Evolutionary conservation across 2,329 filamentous ascomycete species (phyloP), one percentile per base, ranked within the genome.

Genomic region (Lachnellula subtilissima): DNA sequence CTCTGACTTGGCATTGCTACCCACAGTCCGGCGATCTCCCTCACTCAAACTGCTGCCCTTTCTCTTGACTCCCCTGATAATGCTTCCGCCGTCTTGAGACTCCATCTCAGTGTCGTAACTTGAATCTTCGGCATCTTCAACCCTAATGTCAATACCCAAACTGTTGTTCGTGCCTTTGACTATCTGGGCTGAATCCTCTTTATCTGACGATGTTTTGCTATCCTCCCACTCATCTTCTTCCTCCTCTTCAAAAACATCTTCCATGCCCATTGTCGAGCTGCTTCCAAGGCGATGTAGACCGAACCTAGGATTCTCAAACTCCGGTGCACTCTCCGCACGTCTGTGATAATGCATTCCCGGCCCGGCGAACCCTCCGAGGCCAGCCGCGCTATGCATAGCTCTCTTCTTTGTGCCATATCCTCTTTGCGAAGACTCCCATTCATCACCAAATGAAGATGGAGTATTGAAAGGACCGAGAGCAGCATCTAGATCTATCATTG

Each of bases 401-500:
- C 87, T 81, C 65, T 87, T 84, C 46, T 76, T 74, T 6, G 77
- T 77, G 6, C 80, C 57, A 15, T 78, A 55, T 11, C 78, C 78
- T 56, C 77, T 77, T 62, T 88, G 84, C 7, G 84, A 85, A 2
- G 84, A 82, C 59, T 87, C 84, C 79, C 86, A 88, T 57, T 86
- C 84, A 2, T 81, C 75, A 56, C 85, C 85, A 11, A 78, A 77
- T 35, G 76, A 76, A 2, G 85, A 75, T 25, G 89, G 88, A 0
- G 91, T 96, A 66, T 95, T 94, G 72, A 96, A 96, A 0, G 93
- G 91, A 1, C 91, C 92, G 1, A 97, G 79, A 25, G 93, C 94
- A 17, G 92, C 93, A 73, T 99, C 94, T 43, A 99, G 76, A 71
- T 99, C 94, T 61, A 99, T 95, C 71, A 97, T 87, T 7, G 89